Percentiles rank a stretch among this genome's conserved stretches.
Conservation (phyloP, 768 basidiomycete genomes). For the Agaricus sinodeliciosus region DNA sequence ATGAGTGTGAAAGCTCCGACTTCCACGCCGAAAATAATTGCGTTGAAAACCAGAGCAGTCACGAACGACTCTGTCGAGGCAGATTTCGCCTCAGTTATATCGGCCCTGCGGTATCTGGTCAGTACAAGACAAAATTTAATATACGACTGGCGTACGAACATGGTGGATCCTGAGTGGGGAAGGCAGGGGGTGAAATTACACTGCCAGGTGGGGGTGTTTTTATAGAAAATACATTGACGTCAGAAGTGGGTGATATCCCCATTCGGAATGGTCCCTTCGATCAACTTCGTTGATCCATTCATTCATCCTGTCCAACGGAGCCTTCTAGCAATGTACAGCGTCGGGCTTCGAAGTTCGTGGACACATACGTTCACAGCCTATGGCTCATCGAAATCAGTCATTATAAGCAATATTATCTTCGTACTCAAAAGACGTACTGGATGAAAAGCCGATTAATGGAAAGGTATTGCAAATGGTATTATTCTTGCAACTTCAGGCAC, state of each 20-base stretch:
- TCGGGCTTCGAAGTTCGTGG: too few species aligned
- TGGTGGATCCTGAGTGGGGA: conserved; percentile 1
- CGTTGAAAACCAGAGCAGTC: conserved; percentile 83
- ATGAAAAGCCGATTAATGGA: too few species aligned
- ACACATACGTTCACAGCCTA: too few species aligned
- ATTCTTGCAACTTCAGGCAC: too few species aligned
- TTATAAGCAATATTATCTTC: too few species aligned
- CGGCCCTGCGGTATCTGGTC: conserved; percentile 27
- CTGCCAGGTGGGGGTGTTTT: not conserved
- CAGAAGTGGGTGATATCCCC: not conserved
- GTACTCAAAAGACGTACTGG: too few species aligned
- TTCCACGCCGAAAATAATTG: conserved; percentile 63
- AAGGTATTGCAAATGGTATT: too few species aligned
- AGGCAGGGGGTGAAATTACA: not conserved
- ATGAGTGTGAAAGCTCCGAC: conserved; percentile 76
- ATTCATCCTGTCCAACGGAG: not conserved
- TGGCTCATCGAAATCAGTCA: too few species aligned
- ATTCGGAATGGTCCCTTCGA: not conserved
- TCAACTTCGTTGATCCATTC: not conserved
- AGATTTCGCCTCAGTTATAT: conserved; percentile 33
- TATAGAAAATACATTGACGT: conserved; percentile 3
- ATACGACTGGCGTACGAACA: not conserved
- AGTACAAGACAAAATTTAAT: not conserved
- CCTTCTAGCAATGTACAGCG: too few species aligned
- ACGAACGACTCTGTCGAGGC: conserved; percentile 77